phyloP scores from a whole-genome alignment of 495 filamentous ascomycete species.

The Xylaria cubensis region DNA sequence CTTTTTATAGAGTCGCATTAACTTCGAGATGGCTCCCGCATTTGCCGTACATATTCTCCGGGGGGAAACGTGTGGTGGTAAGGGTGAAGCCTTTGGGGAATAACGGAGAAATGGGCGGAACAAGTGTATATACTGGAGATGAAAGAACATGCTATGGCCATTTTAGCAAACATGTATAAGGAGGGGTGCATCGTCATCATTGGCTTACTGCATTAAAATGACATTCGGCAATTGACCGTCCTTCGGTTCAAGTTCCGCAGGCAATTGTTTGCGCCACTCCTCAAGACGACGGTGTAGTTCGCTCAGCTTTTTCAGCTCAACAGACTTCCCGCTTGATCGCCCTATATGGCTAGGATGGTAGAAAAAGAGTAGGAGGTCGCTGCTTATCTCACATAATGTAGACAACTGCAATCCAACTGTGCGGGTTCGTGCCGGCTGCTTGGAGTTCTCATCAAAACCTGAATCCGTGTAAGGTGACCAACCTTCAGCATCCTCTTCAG shows the following conservation, averaged over 20 bases:
- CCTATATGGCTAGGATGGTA: conserved; percentile 77
- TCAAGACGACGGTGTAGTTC: conserved; percentile 91
- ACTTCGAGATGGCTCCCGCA: conserved; percentile 85
- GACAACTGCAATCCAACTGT: conserved; percentile 84
- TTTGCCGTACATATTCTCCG: conserved; percentile 89
- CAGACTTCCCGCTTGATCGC: conserved; percentile 62
- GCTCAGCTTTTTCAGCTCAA: conserved; percentile 91
- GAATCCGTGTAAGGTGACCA: conserved; percentile 92
- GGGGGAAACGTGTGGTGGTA: conserved; percentile 88
- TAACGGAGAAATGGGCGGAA: conserved; percentile 97
- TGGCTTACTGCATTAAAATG: conserved; percentile 90
- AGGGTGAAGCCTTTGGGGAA: conserved; percentile 75
- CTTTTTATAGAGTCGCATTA: conserved; percentile 91
- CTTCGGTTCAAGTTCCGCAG: conserved; percentile 84
- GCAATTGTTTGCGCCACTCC: conserved; percentile 86
- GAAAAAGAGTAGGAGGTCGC: conserved; percentile 86
- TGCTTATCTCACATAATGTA: conserved; percentile 88
- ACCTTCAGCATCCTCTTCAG: conserved; percentile 79
- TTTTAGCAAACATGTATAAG: background rate
- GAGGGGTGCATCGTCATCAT: background rate
- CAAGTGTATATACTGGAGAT: conserved; percentile 94
- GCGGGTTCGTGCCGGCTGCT: conserved; percentile 83
- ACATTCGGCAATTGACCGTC: conserved; percentile 89
- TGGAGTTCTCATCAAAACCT: conserved; percentile 69
- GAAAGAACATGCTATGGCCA: conserved; percentile 86